Evolutionary conservation across 2,329 filamentous ascomycete genomes (phyloP), one percentile per base, ranked within the genome.

Genomic region (Ceratocystis diversiconidia): DNA sequence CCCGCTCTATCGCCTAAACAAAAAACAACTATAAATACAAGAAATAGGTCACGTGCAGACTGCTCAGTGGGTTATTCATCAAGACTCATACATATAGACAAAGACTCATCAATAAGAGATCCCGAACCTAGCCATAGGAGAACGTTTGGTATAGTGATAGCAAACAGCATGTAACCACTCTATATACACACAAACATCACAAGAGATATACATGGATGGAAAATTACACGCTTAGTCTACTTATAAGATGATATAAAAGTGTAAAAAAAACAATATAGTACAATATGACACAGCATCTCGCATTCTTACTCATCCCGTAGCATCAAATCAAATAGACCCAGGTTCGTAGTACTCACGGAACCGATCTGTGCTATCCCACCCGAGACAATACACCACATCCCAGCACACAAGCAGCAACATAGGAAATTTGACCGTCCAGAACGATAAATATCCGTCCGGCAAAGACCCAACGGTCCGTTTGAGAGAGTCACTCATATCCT

Each of bases 401-500:
- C 91, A 92, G 72, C 90, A 95, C 64, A 81, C 80, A 72, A 95
- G 85, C 67, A 96, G 73, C 70, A 96, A 74, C 70, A 82, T 84
- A 2, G 91, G 90, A 72, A 96, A 96, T 66, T 83, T 80, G 6
- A 82, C 78, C 0, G 88, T 88, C 89, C 91, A 96, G 72, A 95
- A 96, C 10, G 79, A 80, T 57, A 96, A 77, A 72, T 96, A 96
- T 0, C 89, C 90, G 15, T 90, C 86, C 0, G 90, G 88, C 67
- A 92, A 73, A 7, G 85, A 76, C 0, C 90, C 91, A 0, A 96
- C 89, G 36, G 75, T 73, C 68, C 78, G 78, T 71, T 82, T 92
- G 69, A 96, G 82, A 61, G 84, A 77, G 15, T 92, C 88, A 5
- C 89, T 82, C 89, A 99, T 92, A 74, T 99, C 94, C 72, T 96